Percentiles rank a stretch among this genome's conserved stretches.
Evolutionary conservation across 2,329 filamentous ascomycete genomes (phyloP).

Genomic region (Ceratocystis destructans): DNA sequence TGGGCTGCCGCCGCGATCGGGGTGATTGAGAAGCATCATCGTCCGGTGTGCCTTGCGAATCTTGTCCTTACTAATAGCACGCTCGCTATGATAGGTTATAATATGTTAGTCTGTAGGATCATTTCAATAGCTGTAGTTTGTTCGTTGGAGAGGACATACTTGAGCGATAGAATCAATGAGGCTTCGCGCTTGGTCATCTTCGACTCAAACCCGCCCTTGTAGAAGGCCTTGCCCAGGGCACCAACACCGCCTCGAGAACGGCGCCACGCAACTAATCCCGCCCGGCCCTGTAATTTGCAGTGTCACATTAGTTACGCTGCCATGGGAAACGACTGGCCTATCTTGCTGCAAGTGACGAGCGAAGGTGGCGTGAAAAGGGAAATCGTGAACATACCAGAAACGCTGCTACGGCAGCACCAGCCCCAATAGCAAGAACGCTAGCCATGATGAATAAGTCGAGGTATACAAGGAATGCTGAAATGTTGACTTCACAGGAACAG

Average conservation of each 20-base stretch:
- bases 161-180: conserved; percentile 75
- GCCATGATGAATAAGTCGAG: conserved; percentile 26
- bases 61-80: conserved; percentile 78
- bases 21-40: conserved; percentile 95
- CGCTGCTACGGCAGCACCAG: conserved; percentile 37
- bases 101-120: not conserved
- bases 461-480: not conserved
- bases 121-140: conserved; percentile 10
- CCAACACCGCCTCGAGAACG: conserved; percentile 66
- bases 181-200: conserved; percentile 92
- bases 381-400: conserved; percentile 36
- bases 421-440: conserved; percentile 34
- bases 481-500: not conserved
- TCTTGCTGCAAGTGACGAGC: not conserved
- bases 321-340: too few relatives aligned
- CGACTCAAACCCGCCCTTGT: conserved; percentile 96
- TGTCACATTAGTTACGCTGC: too few relatives aligned
- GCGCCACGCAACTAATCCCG: conserved; percentile 77
- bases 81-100: conserved; percentile 46
- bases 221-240: conserved; percentile 78
- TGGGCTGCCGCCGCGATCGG: conserved; percentile 89
- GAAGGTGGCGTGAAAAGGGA: not conserved
- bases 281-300: conserved; percentile 55
- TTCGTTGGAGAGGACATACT: conserved; percentile 39
- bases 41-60: conserved; percentile 89